Conservation (phyloP, 805 yeast species). For the Priceomyces fermenticarens region DNA sequence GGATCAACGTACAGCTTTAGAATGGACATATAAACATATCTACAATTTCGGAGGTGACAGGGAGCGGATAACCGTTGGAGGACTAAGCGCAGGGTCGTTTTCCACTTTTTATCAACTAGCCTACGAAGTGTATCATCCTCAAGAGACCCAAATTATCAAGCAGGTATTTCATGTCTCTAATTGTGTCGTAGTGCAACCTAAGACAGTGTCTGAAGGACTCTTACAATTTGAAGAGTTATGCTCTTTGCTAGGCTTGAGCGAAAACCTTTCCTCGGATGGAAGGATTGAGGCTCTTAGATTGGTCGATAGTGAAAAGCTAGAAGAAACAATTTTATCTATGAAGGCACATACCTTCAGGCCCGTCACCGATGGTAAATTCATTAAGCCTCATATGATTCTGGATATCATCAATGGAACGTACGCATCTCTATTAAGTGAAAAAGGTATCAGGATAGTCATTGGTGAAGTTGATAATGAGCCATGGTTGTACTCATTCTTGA, state of each 20-base stretch:
- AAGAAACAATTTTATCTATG: conserved; percentile 18
- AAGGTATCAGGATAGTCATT: conserved; percentile 18
- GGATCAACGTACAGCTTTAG: conserved; percentile 46
- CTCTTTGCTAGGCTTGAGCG: conserved; percentile 17
- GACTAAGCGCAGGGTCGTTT: conserved; percentile 45
- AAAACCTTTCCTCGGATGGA: conserved; percentile 11
- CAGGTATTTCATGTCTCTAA: conserved; percentile 35
- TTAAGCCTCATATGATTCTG: conserved; percentile 21
- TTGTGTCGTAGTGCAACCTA: conserved; percentile 36
- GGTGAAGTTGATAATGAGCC: conserved; percentile 37
- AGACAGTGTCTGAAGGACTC: conserved; percentile 29
- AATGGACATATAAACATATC: conserved; percentile 45
- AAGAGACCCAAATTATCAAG: conserved; percentile 36
- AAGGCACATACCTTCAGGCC: conserved; percentile 35
- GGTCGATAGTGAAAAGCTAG: conserved; percentile 9
- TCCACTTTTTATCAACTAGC: conserved; percentile 40
- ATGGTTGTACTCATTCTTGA: conserved; percentile 23
- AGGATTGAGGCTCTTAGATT: conserved; percentile 13
- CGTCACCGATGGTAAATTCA: conserved; percentile 37
- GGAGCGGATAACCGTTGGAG: conserved; percentile 39
- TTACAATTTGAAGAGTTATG: conserved; percentile 35
- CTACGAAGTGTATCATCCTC: conserved; percentile 41
- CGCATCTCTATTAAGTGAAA: conserved; percentile 17
- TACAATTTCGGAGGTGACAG: conserved; percentile 47
- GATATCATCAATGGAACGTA: conserved; percentile 29